Base-by-base conservation (phyloP, 2,329 filamentous ascomycete species). In the Diplodia seriata region DNA sequence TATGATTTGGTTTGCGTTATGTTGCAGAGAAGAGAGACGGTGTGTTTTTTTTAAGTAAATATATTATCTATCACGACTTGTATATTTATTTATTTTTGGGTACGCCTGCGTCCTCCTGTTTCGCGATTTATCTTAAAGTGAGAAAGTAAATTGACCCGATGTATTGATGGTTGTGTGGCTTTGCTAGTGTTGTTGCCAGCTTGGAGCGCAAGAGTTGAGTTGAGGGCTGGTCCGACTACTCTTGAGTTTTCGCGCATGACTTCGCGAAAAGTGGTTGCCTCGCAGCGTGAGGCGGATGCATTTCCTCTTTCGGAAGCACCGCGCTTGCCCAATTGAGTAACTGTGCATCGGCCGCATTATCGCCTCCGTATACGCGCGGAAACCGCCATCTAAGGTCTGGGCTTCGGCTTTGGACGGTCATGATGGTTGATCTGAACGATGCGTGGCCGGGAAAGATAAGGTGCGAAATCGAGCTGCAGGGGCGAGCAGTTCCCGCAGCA, bases 211-310 rank as follows among this genome's bases (percentile, higher is more conserved):
- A 26, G 26, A 26, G 26, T 38, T 11, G 1, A 12, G 9, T 38
- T 14, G 36, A 4, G 36, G 15, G 14, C 9, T 43, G 14, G 7
- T 18, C 18, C 38, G 18, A 14, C 15, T 8, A 20, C 43, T 12
- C 18, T 20, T 20, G 43, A 47, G 43, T 20, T 47, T 20, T 9
- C n/a, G 43, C 43, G 18, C 29, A 55, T 29, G 29, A 40, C 55
- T 14, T 18, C 20, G 33, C 36, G 6, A 38, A 57, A 40, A 57
- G 55, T 57, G n/a, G 55, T 57, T 43, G 55, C 55, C 55, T 26
- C 1, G 33, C 33, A n/a, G 20, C 2, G 26, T 18, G 26, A 4
- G 33, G 31, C 55, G 55, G 55, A 57, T 29, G 20, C 33, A 11
- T 15, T 43, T 40, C 55, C 36, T 47, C 8, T 23, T 38, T 57